Base-by-base conservation (phyloP, 129 eudicot genomes). In the Saussurea involucrata region DNA sequence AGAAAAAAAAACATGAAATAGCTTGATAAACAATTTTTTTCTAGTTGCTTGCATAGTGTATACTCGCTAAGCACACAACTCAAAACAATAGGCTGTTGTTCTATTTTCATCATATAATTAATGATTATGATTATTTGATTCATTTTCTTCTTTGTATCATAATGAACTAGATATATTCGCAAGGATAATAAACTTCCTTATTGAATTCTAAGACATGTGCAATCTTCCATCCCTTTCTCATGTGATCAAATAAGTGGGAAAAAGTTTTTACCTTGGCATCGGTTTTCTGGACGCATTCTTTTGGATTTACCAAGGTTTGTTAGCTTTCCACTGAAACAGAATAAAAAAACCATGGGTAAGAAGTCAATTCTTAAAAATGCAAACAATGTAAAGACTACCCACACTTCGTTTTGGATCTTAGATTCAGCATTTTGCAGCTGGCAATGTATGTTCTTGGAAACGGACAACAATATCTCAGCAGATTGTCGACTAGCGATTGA, bases 301-400 rank as follows among this genome's bases (percentile, higher is more conserved):
- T 91, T 88, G 49, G 88, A 68, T 80, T 83, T 85, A 74, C 84
- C 85, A 28, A 72, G 80, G 80, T 69, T 80, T 79, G 86, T 86
- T 44, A 95, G 84, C 87, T 89, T 91, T 76, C 87, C 96, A 83
- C 98, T 95, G 98, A 66, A 89, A 88, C 69, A 84, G n/a, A 34
- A 76, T 68, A 57, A 77, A 28, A 28, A 68, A 67, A 72, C 28
- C 83, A 77, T 69, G 22, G 65, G 57, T 64, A 44, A 74, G 83
- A 82, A 63, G 13, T 63, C 36, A 66, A 76, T 5, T 40, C 37
- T 57, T 60, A 1, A 8, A 68, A 44, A 66, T 27, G 40, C 13
- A 61, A 40, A 44, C 36, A 53, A 6, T 70, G 32, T 61, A 74
- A 66, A 78, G 21, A 42, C 32, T 53, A 87, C 97, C 32, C 83